Conservation (phyloP, 768 basidiomycete species). For the Scleroderma citrinum region DNA sequence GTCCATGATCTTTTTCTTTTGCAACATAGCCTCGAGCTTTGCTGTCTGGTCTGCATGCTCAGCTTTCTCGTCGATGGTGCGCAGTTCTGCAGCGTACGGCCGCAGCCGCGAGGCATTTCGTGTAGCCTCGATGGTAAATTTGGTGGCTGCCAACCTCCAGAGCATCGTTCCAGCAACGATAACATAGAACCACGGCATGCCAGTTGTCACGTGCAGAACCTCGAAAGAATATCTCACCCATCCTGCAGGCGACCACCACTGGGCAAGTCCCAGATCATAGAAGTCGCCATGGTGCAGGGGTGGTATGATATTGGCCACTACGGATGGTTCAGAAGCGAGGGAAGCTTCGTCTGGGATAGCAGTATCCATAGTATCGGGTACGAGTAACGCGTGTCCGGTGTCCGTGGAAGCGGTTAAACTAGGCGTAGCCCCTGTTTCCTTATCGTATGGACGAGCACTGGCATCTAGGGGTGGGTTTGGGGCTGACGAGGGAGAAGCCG, state of each 20-base stretch:
- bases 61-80: conserved; percentile 43
- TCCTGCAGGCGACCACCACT: conserved; percentile 67
- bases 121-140: conserved; percentile 50
- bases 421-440: background rate
- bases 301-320: conserved; percentile 27
- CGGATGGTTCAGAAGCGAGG: conserved; percentile 11
- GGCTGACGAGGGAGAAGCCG: conserved; percentile 5
- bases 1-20: conserved; percentile 49
- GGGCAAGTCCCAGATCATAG: conserved; percentile 55
- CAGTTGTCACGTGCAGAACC: conserved; percentile 59
- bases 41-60: conserved; percentile 32
- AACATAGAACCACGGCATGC: conserved; percentile 81
- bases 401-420: background rate
- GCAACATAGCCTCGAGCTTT: conserved; percentile 38
- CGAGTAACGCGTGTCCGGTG: background rate
- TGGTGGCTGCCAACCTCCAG: conserved; percentile 57
- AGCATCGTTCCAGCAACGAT: conserved; percentile 60
- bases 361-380: conserved; percentile 3
- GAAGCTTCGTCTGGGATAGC: conserved; percentile 4
- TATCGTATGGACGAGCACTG: background rate
- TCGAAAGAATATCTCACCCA: conserved; percentile 60
- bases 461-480: background rate
- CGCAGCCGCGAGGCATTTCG: conserved; percentile 45
- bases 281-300: conserved; percentile 70
- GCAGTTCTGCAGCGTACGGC: conserved; percentile 41